These are phyloP conservation scores for Colletotrichum sp. DNA, from an alignment of 2,329 filamentous ascomycete genomes.

Conservation along the genomic window DNA sequence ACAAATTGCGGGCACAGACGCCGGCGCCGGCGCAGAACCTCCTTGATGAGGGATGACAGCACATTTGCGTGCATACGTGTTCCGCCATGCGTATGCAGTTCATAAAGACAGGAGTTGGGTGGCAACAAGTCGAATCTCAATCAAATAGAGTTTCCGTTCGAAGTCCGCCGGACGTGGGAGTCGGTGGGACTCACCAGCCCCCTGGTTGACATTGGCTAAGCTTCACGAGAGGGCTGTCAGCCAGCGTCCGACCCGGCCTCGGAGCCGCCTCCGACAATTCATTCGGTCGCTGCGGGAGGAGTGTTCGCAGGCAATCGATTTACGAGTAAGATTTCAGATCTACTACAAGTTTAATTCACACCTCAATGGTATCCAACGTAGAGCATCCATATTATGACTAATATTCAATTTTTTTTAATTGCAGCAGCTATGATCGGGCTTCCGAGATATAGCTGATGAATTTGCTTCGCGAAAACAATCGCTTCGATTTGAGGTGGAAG, in stretches of 20 bases:
- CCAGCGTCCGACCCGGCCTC: background rate
- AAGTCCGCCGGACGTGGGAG: background rate
- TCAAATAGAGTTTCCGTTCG: background rate
- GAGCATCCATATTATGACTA: background rate
- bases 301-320: background rate
- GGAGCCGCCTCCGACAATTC: background rate
- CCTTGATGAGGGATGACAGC: background rate
- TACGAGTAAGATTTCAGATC: background rate
- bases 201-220: background rate
- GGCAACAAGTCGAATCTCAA: background rate
- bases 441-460: background rate
- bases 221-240: background rate
- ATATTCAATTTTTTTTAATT: background rate
- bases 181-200: background rate
- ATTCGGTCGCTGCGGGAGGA: background rate
- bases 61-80: background rate
- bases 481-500: background rate
- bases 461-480: background rate
- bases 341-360: background rate
- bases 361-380: background rate
- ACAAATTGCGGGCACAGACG: background rate
- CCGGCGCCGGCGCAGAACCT: background rate
- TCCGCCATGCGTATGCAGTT: background rate
- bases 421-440: background rate
- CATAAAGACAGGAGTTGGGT: background rate